A percentile compares a stretch with the other conserved stretches of the same genome.
Conservation (phyloP, 495 filamentous ascomycete genomes). For the Hypomontagnella submonticulosa region DNA sequence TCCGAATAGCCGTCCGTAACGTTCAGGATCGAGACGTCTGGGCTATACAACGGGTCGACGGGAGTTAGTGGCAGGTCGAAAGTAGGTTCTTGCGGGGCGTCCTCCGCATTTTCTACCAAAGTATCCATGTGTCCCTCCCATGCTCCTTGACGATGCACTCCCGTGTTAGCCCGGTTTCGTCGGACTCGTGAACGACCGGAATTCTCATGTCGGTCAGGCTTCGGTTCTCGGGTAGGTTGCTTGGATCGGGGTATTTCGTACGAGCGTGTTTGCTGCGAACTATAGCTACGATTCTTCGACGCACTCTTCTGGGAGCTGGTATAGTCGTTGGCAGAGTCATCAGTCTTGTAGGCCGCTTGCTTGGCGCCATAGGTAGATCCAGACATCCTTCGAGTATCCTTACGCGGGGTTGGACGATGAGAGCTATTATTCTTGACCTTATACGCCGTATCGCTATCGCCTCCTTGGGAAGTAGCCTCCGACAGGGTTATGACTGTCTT, state of each 20-base stretch:
- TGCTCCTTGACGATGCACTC: constrained; percentile 81
- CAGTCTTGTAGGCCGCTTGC: neutral
- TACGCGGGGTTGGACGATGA: neutral
- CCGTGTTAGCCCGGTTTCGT: constrained; percentile 82
- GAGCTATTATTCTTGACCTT: constrained; percentile 2
- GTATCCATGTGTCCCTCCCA: constrained; percentile 76
- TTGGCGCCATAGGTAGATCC: neutral
- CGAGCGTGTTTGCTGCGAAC: constrained; percentile 79
- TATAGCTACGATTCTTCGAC: constrained; percentile 62
- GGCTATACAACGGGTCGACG: constrained; percentile 13
- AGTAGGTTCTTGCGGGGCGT: neutral
- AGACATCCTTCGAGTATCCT: neutral
- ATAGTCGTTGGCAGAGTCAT: constrained; percentile 15
- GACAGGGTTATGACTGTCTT: neutral
- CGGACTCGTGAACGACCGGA: constrained; percentile 85
- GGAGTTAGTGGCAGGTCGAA: constrained; percentile 23
- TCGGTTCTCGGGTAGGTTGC: constrained; percentile 72
- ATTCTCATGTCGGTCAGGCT: constrained; percentile 83
- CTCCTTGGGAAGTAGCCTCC: neutral
- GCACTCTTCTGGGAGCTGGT: constrained; percentile 41
- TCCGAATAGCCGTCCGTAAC: constrained; percentile 18
- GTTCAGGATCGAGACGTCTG: neutral
- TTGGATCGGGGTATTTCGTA: constrained; percentile 82
- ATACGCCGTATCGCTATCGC: neutral
- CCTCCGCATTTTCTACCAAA: constrained; percentile 66